A percentile compares a stretch with the other conserved stretches of the same genome.
Conservation (phyloP, 1,284 basidiomycete genomes). For the Grifola frondosa region DNA sequence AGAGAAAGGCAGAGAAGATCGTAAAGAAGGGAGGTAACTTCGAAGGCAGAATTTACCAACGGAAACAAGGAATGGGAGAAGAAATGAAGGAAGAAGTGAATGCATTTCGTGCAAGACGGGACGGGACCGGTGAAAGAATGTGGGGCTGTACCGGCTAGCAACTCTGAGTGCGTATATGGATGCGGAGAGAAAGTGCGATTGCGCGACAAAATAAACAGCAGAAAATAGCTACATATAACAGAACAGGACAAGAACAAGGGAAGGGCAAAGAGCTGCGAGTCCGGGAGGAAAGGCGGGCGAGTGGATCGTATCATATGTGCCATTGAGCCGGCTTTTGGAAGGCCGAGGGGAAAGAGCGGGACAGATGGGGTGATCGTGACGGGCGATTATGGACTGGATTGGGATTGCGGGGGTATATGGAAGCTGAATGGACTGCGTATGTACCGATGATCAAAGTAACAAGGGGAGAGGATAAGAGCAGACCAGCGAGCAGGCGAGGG, state of each 20-base stretch:
- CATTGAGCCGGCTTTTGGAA: no score
- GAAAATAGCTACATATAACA: slow-evolving; percentile 3
- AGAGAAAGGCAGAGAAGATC: no score
- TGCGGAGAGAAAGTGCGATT: neutral
- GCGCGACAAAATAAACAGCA: slow-evolving; percentile 3
- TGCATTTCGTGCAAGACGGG: slow-evolving; percentile 3
- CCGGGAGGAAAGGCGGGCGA: no score
- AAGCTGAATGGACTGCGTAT: slow-evolving; percentile 21
- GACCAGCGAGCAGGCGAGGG: neutral
- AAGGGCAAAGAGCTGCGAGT: neutral
- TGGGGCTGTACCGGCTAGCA: no score
- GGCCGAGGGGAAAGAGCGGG: slow-evolving; percentile 1
- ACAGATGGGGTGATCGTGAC: neutral
- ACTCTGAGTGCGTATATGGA: no score
- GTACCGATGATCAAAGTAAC: slow-evolving; percentile 14
- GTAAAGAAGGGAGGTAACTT: no score
- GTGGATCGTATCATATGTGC: no score
- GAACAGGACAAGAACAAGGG: neutral
- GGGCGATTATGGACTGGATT: no score
- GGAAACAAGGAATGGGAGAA: no score
- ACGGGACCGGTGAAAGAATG: no score
- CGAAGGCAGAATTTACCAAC: no score
- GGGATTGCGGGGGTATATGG: slow-evolving; percentile 25
- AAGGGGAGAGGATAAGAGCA: slow-evolving; percentile 1
- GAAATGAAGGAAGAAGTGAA: neutral